phyloP scores from a whole-genome alignment of 1,284 basidiomycete species.

The Cronartium ribicola region DNA sequence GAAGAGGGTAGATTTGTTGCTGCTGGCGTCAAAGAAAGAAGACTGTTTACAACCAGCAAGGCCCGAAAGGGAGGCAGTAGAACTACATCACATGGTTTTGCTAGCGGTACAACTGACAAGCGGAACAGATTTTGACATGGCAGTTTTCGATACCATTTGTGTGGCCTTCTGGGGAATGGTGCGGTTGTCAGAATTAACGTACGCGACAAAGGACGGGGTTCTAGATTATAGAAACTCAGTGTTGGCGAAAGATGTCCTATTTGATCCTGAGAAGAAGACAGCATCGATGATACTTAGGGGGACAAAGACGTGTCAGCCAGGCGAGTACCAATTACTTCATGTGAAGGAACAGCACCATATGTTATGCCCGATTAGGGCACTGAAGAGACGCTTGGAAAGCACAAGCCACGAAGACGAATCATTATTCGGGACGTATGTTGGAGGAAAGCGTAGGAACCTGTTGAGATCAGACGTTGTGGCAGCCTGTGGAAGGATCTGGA shows the following conservation, averaged over 20 bases:
- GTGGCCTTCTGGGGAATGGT: slow-evolving; percentile 16
- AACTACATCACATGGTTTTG: not conserved
- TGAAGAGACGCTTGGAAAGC: too few relatives aligned
- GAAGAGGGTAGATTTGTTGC: not conserved
- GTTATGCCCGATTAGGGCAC: not conserved
- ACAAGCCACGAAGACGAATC: too few relatives aligned
- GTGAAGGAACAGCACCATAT: not conserved
- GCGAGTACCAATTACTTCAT: not conserved
- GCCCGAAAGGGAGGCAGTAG: not conserved
- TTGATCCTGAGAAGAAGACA: too few relatives aligned
- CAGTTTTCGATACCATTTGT: not conserved
- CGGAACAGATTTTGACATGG: not conserved
- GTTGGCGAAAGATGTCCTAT: not conserved
- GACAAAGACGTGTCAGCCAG: not conserved
- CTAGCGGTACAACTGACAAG: not conserved
- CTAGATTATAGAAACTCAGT: not conserved
- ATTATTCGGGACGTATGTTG: too few relatives aligned
- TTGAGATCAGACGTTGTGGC: too few relatives aligned
- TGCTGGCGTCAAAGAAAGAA: not conserved
- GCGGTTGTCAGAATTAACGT: slow-evolving; percentile 4
- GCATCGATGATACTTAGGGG: not conserved
- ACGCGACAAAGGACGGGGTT: not conserved
- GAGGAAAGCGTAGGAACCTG: too few relatives aligned
- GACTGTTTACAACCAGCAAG: not conserved
- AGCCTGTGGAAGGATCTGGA: too few relatives aligned